Evolutionary conservation across 345 rosid species (phyloP).

Genomic region (Crucihimalaya himalaica): DNA sequence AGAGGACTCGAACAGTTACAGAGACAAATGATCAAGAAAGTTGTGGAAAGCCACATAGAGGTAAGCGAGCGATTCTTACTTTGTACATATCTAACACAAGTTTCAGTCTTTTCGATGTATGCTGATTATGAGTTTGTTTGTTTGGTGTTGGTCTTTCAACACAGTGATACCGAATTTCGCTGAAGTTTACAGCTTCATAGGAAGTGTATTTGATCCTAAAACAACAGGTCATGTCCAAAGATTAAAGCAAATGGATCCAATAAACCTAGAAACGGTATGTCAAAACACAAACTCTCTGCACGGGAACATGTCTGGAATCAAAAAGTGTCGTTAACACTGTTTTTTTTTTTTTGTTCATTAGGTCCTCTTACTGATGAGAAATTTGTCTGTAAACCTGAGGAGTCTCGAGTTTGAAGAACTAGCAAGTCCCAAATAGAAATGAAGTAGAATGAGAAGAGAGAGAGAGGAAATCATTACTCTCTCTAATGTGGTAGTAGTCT

Average conservation of each 20-base stretch:
- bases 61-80: conserved; percentile 30
- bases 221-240: conserved; percentile 63
- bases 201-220: conserved; percentile 70
- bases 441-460: not conserved
- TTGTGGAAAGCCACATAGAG: conserved; percentile 50
- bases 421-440: conserved; percentile 46
- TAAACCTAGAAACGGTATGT: conserved; percentile 80
- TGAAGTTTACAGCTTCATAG: conserved; percentile 72
- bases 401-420: conserved; percentile 85
- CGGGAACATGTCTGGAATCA: not conserved
- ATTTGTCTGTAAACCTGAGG: conserved; percentile 67
- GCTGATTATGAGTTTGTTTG: not conserved
- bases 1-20: conserved; percentile 35
- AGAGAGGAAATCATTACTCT: not conserved
- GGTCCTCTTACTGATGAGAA: conserved; percentile 84
- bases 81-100: not conserved
- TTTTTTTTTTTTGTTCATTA: conserved; percentile 28
- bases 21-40: conserved; percentile 51
- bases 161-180: conserved; percentile 75
- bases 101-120: not conserved
- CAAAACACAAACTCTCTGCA: not conserved
- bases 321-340: not conserved
- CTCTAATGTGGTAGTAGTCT: not conserved
- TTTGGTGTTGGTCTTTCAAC: conserved; percentile 26
- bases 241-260: conserved; percentile 75